Evolutionary conservation across 305 asterid species (phyloP).

Genomic region (Salvia sclarea): DNA sequence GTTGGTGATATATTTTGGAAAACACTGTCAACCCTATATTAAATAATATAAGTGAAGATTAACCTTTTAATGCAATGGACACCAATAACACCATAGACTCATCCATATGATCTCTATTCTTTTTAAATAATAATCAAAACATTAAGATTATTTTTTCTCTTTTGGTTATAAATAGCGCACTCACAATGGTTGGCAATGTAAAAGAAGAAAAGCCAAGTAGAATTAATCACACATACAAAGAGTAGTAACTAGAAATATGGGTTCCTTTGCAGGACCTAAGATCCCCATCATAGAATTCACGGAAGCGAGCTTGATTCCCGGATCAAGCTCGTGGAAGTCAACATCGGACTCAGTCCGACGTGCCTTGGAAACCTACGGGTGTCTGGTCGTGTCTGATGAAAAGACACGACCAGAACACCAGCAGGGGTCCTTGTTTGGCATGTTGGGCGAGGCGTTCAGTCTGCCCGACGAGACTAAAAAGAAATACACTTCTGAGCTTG

Average conservation of each 20-base stretch:
- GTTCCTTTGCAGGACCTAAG: slow-evolving; percentile 24
- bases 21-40: no score
- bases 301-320: slow-evolving; percentile 25
- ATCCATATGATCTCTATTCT: no score
- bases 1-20: no score
- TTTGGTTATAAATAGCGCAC: neutral
- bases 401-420: slow-evolving; percentile 15
- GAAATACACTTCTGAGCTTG: slow-evolving; percentile 15
- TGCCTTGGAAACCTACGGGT: slow-evolving; percentile 41
- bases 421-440: slow-evolving; percentile 19
- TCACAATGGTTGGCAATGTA: no score
- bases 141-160: neutral
- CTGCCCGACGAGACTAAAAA: slow-evolving; percentile 36
- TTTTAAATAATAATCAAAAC: neutral
- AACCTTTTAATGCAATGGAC: no score
- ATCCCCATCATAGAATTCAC: slow-evolving; percentile 38
- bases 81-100: no score
- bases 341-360: slow-evolving; percentile 33
- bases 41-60: no score
- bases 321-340: slow-evolving; percentile 34
- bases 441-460: slow-evolving; percentile 26
- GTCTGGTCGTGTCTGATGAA: slow-evolving; percentile 29
- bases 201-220: no score
- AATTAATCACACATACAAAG: neutral
- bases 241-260: slow-evolving; percentile 11